These are phyloP conservation scores for Ambrosia artemisiifolia DNA, from an alignment of 129 eudicot species.

Conservation along the genomic window DNA sequence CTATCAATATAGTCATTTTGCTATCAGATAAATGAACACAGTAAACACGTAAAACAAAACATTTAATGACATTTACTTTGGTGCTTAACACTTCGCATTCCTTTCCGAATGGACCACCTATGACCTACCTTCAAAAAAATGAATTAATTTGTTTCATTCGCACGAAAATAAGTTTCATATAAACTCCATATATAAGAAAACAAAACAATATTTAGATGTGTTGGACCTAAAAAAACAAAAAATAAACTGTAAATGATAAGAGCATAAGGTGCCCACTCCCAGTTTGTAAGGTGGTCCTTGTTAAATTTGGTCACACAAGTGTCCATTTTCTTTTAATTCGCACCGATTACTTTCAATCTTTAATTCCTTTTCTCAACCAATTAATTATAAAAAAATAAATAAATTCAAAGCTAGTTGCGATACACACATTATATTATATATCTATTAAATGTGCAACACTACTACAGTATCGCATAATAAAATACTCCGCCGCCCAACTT, in stretches of 20 bases:
- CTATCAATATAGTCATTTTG: too few species aligned
- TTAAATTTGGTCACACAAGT: conserved; percentile 25
- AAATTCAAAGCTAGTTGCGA: background rate
- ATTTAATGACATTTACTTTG: background rate
- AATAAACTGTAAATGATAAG: conserved; percentile 9
- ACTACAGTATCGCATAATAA: too few species aligned
- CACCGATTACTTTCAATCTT: conserved; percentile 30
- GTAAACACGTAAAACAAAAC: background rate
- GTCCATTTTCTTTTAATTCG: conserved; percentile 16
- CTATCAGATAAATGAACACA: too few species aligned
- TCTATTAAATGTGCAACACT: too few species aligned
- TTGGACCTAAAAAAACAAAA: background rate
- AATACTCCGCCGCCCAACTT: too few species aligned
- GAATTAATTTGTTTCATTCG: background rate
- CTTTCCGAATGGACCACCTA: background rate
- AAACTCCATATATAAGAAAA: background rate
- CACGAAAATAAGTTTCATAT: background rate
- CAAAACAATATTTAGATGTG: background rate
- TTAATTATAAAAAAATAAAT: conserved; percentile 11
- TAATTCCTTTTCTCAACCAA: conserved; percentile 22
- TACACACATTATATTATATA: conserved; percentile 7
- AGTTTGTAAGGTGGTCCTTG: conserved; percentile 37
- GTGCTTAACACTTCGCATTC: background rate
- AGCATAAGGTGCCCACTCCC: conserved; percentile 19
- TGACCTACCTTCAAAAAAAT: background rate